Base-by-base conservation (phyloP, 1,139 yeast genomes). In the Lodderomyces beijingensis region DNA sequence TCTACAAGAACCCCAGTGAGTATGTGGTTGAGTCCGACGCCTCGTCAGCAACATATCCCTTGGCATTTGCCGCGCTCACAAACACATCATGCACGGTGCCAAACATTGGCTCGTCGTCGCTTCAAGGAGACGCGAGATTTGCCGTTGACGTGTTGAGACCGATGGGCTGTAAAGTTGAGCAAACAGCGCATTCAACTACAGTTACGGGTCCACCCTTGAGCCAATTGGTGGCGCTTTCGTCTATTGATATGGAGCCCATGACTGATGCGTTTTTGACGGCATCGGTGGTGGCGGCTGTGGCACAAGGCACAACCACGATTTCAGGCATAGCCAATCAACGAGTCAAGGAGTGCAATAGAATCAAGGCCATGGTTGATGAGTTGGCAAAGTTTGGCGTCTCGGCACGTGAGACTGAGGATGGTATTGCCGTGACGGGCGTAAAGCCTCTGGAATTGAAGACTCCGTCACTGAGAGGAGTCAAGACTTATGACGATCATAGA, bases 181-280 rank as follows among this genome's bases (percentile, higher is more conserved):
- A 93, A 64, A 77, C 93, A 2, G 79, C 74, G 1, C 75, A 82
- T 2, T 79, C 94, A 2, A 91, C 98, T 1, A 87, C 96, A 1
- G 97, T 93, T 3, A 77, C 82, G 28, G 98, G 97, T 27, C 96
- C 96, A 7, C 69, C 82, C 19, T 59, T 62, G 25, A 93, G 94
- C 10, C 46, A 60, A 3, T 69, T 91, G 45, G 74, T 69, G 48
- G 87, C 95, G 9, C 65, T 91, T 42, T 65, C 77, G 10, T 75
- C 70, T 42, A 82, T 91, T 38, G 96, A 93, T 55, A 93, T 91
- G 98, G 98, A 91, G 59, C 98, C 98, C 36, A 91, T 91, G 98
- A 91, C 99, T 0, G 99, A 91, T 61, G 98, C 98, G 0, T 91
- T 91, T 56, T 70, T 91, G 53, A 91, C 98, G 14, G 98, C 98